A percentile compares a stretch with the other conserved stretches of the same genome.
Conservation (phyloP, 768 basidiomycete species). For the Thelephora aurantiotincta region DNA sequence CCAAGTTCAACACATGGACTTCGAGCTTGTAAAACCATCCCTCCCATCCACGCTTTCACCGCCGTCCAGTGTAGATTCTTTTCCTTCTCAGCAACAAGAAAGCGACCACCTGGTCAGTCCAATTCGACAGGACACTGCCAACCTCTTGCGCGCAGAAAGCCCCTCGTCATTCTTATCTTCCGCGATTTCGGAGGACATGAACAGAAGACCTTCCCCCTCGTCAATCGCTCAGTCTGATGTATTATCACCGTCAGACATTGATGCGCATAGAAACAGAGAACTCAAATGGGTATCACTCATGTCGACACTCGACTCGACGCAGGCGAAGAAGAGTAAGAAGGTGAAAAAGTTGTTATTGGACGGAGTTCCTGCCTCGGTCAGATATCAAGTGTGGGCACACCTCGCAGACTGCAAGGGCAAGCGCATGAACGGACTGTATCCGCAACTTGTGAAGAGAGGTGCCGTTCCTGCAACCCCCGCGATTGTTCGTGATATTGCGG, state of each 20-base stretch:
- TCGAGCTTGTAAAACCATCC: slow-evolving; percentile 60
- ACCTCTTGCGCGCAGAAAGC: slow-evolving; percentile 16
- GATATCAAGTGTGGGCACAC: slow-evolving; percentile 76
- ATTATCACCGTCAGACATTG: slow-evolving; percentile 10
- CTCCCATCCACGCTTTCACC: slow-evolving; percentile 18
- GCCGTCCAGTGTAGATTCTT: slow-evolving; percentile 8
- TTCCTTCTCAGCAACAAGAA: slow-evolving; percentile 1
- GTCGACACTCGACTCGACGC: slow-evolving; percentile 37
- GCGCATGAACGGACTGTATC: slow-evolving; percentile 54
- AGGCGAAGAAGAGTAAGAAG: slow-evolving; percentile 70
- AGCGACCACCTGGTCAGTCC: slow-evolving; percentile 21
- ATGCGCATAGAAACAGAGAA: slow-evolving; percentile 66
- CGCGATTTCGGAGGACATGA: slow-evolving; percentile 1
- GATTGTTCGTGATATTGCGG: slow-evolving; percentile 45
- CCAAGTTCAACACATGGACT: slow-evolving; percentile 72
- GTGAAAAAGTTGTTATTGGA: slow-evolving; percentile 58
- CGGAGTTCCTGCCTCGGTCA: slow-evolving; percentile 69
- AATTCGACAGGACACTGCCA: slow-evolving; percentile 6
- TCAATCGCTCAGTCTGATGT: slow-evolving; percentile 1
- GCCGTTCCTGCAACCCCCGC: slow-evolving; percentile 31
- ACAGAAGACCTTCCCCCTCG: neutral
- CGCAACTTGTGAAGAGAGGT: slow-evolving; percentile 42
- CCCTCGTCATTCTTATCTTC: slow-evolving; percentile 17
- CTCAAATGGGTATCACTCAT: slow-evolving; percentile 61
- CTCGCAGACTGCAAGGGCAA: slow-evolving; percentile 66